Base-by-base conservation (phyloP, 345 rosid species). In the Erucastrum elatum region DNA sequence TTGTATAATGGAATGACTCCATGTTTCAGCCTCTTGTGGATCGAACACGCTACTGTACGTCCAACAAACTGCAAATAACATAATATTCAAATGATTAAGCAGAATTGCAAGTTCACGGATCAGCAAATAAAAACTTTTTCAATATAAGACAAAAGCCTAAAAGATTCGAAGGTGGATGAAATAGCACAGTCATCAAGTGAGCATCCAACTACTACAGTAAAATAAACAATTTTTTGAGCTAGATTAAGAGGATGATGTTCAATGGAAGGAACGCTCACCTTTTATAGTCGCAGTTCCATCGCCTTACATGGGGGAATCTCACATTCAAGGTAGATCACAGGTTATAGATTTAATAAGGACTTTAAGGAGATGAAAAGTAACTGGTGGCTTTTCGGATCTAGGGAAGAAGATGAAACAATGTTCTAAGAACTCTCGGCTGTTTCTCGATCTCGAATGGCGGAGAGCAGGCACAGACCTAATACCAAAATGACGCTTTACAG, bases 91-190 rank as follows among this genome's bases (percentile, higher is more conserved):
- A 39, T 10, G 12, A 35, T 39, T 39, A 39, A 92, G 85, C 70
- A 94, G 84, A 82, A 94, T 88, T 17, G 97, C 97, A 79, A 86
- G 80, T 80, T 91, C 98, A 72, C 97, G 95, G 34, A 92, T 94
- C 95, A 41, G 49, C 49, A 41, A 41, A 10, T 41, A 4, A 41
- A 41, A 41, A 41, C 10, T 37, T 37, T 37, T 37, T 41, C 13
- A 41, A 41, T 41, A 41, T 9, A 41, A 41, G 10, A 41, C 10
- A 39, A 37, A 39, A 39, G 12, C 46, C 10, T 39, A 9, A 9
- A 39, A 39, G 11, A 39, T 39, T 39, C 46, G 46, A 39, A 39
- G 4, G 46, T 39, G 46, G 46, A 39, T 39, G 10, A 39, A 39
- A 39, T 37, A 39, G 10, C 46, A 39, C 46, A 39, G 9, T 9